These are phyloP conservation scores for Alternaria hordeiaustralica DNA, from an alignment of 2,329 filamentous ascomycete species.

Conservation along the genomic window DNA sequence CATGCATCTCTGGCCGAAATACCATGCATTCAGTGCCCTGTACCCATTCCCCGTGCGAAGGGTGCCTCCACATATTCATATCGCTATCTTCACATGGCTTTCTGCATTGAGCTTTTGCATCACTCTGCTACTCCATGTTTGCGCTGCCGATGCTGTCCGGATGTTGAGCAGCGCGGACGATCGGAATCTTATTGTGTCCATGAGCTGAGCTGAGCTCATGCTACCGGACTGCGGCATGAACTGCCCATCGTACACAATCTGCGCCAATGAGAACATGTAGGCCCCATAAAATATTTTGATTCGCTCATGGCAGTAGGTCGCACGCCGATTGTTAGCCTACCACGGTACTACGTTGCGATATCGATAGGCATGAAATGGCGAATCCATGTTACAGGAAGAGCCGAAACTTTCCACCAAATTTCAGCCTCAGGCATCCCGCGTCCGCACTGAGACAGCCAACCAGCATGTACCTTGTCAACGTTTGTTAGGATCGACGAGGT, in stretches of 20 bases:
- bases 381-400: neutral
- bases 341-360: neutral
- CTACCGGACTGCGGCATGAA: neutral
- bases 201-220: conserved; percentile 23
- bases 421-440: conserved; percentile 9
- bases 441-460: conserved; percentile 3
- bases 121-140: conserved; percentile 14
- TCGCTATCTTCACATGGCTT: conserved; percentile 8
- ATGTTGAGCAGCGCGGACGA: neutral
- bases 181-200: conserved; percentile 17
- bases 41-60: conserved; percentile 9
- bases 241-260: neutral
- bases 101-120: conserved; percentile 17
- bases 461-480: conserved; percentile 13
- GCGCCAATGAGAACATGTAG: conserved; percentile 5
- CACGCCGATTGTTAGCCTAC: conserved; percentile 2
- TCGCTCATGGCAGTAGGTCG: conserved; percentile 3
- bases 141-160: conserved; percentile 1
- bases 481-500: conserved; percentile 26
- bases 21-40: conserved; percentile 4
- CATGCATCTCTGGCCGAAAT: conserved; percentile 28
- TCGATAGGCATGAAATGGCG: neutral
- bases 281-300: conserved; percentile 2
- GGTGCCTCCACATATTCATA: neutral
- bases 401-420: neutral